A percentile compares a stretch with the other conserved stretches of the same genome.
phyloP scores from a whole-genome alignment of 805 yeast species.

The Sugiyamaella marilandica region DNA sequence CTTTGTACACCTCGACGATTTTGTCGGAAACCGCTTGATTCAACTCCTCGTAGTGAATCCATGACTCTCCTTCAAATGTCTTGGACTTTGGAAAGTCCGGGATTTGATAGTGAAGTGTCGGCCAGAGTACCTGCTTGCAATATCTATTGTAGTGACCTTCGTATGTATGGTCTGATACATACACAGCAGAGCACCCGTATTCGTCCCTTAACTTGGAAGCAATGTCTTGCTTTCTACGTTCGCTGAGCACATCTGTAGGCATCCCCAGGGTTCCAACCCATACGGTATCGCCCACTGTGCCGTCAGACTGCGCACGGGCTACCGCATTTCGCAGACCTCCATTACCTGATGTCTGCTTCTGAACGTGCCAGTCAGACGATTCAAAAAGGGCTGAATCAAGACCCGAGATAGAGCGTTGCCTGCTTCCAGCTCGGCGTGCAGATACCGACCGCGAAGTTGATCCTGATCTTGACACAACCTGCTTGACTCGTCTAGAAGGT shows the following conservation, averaged over 20 bases:
- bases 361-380: constrained; percentile 68
- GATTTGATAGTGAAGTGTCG: constrained; percentile 87
- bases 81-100: constrained; percentile 93
- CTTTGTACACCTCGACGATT: constrained; percentile 60
- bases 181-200: constrained; percentile 59
- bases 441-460: not conserved
- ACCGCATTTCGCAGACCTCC: constrained; percentile 87
- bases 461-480: not conserved
- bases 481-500: not conserved
- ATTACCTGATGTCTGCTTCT: constrained; percentile 69
- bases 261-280: constrained; percentile 95
- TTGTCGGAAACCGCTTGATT: constrained; percentile 79
- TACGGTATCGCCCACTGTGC: constrained; percentile 31
- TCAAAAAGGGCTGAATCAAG: constrained; percentile 7
- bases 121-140: constrained; percentile 95
- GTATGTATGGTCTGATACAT: constrained; percentile 71
- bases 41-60: constrained; percentile 74
- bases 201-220: constrained; percentile 41
- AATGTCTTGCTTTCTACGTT: constrained; percentile 50
- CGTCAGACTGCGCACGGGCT: constrained; percentile 45
- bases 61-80: constrained; percentile 92
- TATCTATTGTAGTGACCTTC: constrained; percentile 88
- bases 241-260: constrained; percentile 80
- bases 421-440: not conserved
- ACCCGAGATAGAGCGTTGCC: not conserved